Conservation (phyloP, 768 basidiomycete species). For the Amanita subjunquillea region DNA sequence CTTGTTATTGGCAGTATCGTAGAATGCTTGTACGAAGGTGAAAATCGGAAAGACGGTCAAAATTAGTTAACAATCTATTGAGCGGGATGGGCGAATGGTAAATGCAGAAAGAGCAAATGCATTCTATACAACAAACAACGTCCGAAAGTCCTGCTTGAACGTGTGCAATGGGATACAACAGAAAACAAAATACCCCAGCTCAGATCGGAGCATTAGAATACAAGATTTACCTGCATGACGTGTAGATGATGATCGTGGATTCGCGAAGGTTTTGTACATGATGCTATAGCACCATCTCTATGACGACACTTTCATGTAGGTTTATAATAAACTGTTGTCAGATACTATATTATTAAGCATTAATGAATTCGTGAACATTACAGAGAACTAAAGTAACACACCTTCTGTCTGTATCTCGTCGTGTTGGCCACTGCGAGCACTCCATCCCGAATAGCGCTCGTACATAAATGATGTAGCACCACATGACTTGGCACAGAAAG, state of each 20-base stretch:
- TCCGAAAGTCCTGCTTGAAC: constrained; percentile 1
- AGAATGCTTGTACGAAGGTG: neutral
- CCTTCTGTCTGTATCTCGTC: constrained; percentile 87
- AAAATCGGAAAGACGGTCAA: neutral
- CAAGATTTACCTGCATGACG: neutral
- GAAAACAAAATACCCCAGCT: neutral
- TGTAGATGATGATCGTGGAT: neutral
- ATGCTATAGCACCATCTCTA: constrained; percentile 6
- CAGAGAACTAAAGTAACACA: constrained; percentile 19
- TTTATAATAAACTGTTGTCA: constrained; percentile 8
- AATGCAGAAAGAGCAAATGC: neutral
- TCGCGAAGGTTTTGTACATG: neutral
- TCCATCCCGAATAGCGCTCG: constrained; percentile 90
- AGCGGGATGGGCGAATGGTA: neutral
- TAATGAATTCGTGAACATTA: neutral
- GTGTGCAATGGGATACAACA: neutral
- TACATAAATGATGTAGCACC: constrained; percentile 89
- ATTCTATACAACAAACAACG: neutral
- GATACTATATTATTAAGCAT: neutral
- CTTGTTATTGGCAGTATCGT: neutral
- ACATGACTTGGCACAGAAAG: constrained; percentile 90
- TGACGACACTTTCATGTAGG: constrained; percentile 3
- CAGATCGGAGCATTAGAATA: neutral
- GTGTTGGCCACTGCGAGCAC: constrained; percentile 90
- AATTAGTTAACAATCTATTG: neutral